Evolutionary conservation across 2,329 filamentous ascomycete genomes (phyloP).

Genomic region (Apiospora hydei): DNA sequence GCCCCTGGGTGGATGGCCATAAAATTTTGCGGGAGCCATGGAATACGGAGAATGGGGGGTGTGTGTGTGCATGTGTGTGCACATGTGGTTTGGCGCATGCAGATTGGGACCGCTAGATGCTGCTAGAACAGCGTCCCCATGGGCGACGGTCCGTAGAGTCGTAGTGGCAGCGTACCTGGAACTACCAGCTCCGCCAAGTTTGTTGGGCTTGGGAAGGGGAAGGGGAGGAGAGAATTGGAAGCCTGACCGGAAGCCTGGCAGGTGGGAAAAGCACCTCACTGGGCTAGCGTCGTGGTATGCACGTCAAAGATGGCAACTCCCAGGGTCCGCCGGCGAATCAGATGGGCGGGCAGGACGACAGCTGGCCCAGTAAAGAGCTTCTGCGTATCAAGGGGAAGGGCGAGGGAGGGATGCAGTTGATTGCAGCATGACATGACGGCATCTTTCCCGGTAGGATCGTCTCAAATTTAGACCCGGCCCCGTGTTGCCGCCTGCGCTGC

Average conservation of each 20-base stretch:
- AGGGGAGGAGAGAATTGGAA: neutral
- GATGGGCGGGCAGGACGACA: neutral
- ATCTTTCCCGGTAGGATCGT: conserved; percentile 14
- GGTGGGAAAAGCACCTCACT: conserved; percentile 4
- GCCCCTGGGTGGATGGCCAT: conserved; percentile 18
- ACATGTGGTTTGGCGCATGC: conserved; percentile 7
- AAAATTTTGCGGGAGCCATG: conserved; percentile 11
- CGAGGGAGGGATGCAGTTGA: neutral
- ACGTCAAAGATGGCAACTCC: conserved; percentile 37
- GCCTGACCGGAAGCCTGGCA: conserved; percentile 30
- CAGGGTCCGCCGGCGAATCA: conserved; percentile 32
- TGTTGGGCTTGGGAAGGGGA: conserved; percentile 21
- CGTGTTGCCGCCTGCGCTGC: conserved; percentile 13
- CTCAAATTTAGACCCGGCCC: conserved; percentile 13
- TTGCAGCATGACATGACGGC: conserved; percentile 20
- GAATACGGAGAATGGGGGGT: conserved; percentile 15
- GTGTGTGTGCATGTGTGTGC: neutral
- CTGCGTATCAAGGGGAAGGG: conserved; percentile 18
- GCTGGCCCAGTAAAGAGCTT: conserved; percentile 8
- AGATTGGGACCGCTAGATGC: conserved; percentile 7
- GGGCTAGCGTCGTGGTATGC: conserved; percentile 18
- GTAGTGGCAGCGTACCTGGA: conserved; percentile 19
- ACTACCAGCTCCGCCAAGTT: conserved; percentile 22
- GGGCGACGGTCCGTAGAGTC: conserved; percentile 10
- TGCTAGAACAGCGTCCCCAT: conserved; percentile 12